Evolutionary conservation across 1,284 basidiomycete genomes (phyloP).

Genomic region (Volvariella volvacea): DNA sequence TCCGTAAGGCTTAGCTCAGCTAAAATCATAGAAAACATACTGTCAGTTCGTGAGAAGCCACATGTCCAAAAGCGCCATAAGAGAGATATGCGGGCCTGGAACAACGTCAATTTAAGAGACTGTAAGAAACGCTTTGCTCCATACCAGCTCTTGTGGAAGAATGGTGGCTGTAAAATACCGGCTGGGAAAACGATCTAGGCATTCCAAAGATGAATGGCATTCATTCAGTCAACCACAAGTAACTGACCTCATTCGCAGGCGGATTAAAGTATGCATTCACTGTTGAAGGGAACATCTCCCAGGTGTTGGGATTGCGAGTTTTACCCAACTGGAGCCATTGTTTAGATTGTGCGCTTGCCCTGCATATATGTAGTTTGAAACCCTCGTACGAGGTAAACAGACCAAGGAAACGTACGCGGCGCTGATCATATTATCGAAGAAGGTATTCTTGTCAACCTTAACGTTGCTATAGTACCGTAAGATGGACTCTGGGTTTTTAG

Average conservation of each 20-base stretch:
- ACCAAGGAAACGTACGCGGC: slow-evolving; percentile 42
- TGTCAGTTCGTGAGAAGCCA: slow-evolving; percentile 86
- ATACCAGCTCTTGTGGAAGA: slow-evolving; percentile 83
- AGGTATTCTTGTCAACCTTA: slow-evolving; percentile 59
- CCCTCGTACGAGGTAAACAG: slow-evolving; percentile 6
- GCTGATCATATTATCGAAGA: slow-evolving; percentile 81
- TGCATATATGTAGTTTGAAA: slow-evolving; percentile 18
- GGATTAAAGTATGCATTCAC: slow-evolving; percentile 83
- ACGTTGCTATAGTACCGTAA: slow-evolving; percentile 71
- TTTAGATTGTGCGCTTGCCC: slow-evolving; percentile 52
- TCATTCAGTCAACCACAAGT: not conserved
- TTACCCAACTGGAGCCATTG: slow-evolving; percentile 76
- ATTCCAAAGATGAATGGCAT: slow-evolving; percentile 7
- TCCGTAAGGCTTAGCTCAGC: slow-evolving; percentile 2
- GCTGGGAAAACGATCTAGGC: slow-evolving; percentile 92
- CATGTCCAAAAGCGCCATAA: slow-evolving; percentile 88
- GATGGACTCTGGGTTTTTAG: slow-evolving; percentile 65
- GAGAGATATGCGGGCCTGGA: slow-evolving; percentile 79
- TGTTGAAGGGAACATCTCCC: slow-evolving; percentile 84
- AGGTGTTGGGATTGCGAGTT: slow-evolving; percentile 65
- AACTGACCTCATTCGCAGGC: slow-evolving; percentile 64
- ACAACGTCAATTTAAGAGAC: not conserved
- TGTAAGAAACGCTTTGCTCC: slow-evolving; percentile 7
- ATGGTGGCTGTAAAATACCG: slow-evolving; percentile 89
- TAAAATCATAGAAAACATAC: slow-evolving; percentile 29